These are phyloP conservation scores for Myxozyma neglecta DNA, from an alignment of 805 yeast genomes.

Conservation along the genomic window DNA sequence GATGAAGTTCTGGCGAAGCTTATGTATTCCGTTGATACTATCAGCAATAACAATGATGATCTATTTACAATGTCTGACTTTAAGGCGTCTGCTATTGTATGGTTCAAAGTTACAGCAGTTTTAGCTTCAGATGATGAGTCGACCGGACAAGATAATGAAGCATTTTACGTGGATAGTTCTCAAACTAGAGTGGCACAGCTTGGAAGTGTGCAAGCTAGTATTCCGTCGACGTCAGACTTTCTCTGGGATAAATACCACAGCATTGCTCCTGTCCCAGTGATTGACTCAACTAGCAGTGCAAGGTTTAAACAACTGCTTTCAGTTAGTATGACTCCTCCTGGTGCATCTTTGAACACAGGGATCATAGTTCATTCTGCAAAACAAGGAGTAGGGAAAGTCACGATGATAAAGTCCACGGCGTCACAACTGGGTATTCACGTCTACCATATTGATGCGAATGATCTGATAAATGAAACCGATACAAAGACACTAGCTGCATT, in stretches of 20 bases:
- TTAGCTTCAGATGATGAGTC: conserved; percentile 21
- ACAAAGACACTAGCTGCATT: conserved; percentile 75
- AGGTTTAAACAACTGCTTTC: conserved; percentile 9
- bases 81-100: conserved; percentile 70
- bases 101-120: conserved; percentile 73
- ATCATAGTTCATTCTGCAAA: conserved; percentile 66
- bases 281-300: background rate
- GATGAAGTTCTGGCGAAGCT: conserved; percentile 67
- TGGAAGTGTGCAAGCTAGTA: conserved; percentile 49
- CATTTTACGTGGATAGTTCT: conserved; percentile 61
- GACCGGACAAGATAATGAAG: conserved; percentile 32
- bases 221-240: conserved; percentile 23
- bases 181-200: conserved; percentile 69
- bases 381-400: conserved; percentile 77
- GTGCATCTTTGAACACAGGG: conserved; percentile 54
- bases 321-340: conserved; percentile 45
- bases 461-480: conserved; percentile 67
- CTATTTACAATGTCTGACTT: conserved; percentile 51
- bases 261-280: conserved; percentile 38
- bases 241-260: conserved; percentile 36
- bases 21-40: conserved; percentile 37
- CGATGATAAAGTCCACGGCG: conserved; percentile 57
- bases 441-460: conserved; percentile 68
- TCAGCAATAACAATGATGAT: conserved; percentile 17
- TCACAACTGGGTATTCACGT: conserved; percentile 63